Evolutionary conservation across 768 basidiomycete species (phyloP), one percentile per base, ranked within the genome.

Genomic region (Suillus decipiens): DNA sequence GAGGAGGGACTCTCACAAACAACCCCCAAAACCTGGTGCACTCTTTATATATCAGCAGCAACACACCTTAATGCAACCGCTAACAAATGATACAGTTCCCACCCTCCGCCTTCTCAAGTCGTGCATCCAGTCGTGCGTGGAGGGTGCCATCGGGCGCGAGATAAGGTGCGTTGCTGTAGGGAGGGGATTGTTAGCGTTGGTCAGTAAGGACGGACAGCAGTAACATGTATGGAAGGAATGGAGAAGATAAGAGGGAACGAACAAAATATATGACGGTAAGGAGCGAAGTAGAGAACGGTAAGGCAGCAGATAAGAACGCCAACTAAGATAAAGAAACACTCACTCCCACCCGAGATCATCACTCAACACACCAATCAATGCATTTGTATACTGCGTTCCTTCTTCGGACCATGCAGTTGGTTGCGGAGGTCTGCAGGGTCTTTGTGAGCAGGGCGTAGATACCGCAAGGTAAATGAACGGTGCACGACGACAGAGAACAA

Each of bases 291-390:
- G 3, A 28, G 12, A 50, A 24, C 15, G 9, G 10, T 24, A n/a
- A 36, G 24, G 15, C 15, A 51, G 9, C 9, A 31, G 17, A 31
- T 2, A 19, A 24, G 7, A 8, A 31, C 9, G 17, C n/a, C 45
- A 12, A 12, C 5, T 5, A 5, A 45, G 12, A 4, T 9, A n/a
- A 53, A 9, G 5, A 10, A 31, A 3, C 24, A 78, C 86, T 72
- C 61, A 88, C 86, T 80, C 78, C 60, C 84, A 84, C 56, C 83
- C 80, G 4, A 88, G 68, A 60, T 83, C 82, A 0, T 76, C 70
- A 3, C 86, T 72, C 71, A 71, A 50, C 67, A 63, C 65, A 64
- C 79, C 78, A 5, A 78, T 66, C 42, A 87, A 77, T 14, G 70
- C 70, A 11, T 64, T 68, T 14, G 69, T 67, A 34, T 65, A 73